Evolutionary conservation across 2,329 filamentous ascomycete genomes (phyloP).

Genomic region (Scedosporium minutisporum): DNA sequence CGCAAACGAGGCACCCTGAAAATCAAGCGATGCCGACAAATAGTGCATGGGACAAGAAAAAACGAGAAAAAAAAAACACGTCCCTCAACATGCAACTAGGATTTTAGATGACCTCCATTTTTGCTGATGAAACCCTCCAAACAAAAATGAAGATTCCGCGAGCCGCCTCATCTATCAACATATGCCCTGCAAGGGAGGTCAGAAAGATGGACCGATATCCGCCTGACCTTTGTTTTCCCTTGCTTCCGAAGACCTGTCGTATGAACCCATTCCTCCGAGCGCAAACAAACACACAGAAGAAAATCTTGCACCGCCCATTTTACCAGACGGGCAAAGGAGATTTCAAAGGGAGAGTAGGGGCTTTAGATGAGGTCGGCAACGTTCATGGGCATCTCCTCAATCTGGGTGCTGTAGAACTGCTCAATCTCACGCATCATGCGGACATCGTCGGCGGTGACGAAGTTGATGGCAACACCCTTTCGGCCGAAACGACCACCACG

Average conservation of each 20-base stretch:
- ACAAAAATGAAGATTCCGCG: conserved; percentile 5
- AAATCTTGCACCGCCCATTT: neutral
- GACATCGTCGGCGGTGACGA: conserved; percentile 97
- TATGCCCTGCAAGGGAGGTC: conserved; percentile 1
- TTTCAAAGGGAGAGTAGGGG: neutral
- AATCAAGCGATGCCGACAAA: conserved; percentile 2
- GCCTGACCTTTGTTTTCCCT: neutral
- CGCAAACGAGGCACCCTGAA: conserved; percentile 3
- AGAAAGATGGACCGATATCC: neutral
- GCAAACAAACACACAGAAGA: neutral
- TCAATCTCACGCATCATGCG: conserved; percentile 99
- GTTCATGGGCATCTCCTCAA: conserved; percentile 99
- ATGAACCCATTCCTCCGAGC: neutral
- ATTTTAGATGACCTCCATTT: conserved; percentile 5
- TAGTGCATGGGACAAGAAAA: neutral
- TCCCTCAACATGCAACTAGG: conserved; percentile 5
- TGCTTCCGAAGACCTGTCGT: neutral
- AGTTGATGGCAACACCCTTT: conserved; percentile 99
- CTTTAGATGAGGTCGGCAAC: conserved; percentile 63
- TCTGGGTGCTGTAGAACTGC: conserved; percentile 99
- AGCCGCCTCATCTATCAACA: conserved; percentile 8
- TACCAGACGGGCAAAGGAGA: neutral
- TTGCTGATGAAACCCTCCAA: conserved; percentile 1
- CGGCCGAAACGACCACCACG: conserved; percentile 99
- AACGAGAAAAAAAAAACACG: neutral